A percentile compares a stretch with the other conserved stretches of the same genome.
Conservation (phyloP, 306 rosid species). For the Lathyrus aphaca region DNA sequence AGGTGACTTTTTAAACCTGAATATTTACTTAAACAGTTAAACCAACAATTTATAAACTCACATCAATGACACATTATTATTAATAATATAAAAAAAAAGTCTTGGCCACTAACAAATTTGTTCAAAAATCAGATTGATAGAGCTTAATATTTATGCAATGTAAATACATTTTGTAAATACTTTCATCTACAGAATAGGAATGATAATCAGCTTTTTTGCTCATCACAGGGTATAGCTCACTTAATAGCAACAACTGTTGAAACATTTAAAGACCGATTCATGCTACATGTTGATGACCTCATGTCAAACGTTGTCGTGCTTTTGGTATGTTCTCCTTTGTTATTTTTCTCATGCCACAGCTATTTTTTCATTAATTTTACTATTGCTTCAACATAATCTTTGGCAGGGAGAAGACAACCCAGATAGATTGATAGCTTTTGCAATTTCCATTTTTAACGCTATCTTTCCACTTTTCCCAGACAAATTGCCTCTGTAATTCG, state of each 20-base stretch:
- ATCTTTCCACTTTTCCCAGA: slow-evolving; percentile 26
- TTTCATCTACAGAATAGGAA: neutral
- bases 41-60: too few species aligned
- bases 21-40: too few species aligned
- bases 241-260: slow-evolving; percentile 9
- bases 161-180: too few species aligned
- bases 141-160: too few species aligned
- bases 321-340: slow-evolving; percentile 26
- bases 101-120: too few species aligned
- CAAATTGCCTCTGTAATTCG: slow-evolving; percentile 33
- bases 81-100: too few species aligned
- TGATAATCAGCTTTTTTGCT: neutral
- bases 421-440: slow-evolving; percentile 18
- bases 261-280: neutral
- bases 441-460: slow-evolving; percentile 34
- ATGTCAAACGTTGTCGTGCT: slow-evolving; percentile 18
- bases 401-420: slow-evolving; percentile 27
- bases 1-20: too few species aligned
- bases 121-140: too few species aligned
- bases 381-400: slow-evolving; percentile 27
- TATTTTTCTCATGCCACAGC: neutral
- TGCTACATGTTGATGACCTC: slow-evolving; percentile 16
- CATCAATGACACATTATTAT: too few species aligned
- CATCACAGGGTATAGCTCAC: slow-evolving; percentile 6
- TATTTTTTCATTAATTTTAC: slow-evolving; percentile 5